These are phyloP conservation scores for Solanum medicagineum DNA, from an alignment of 257 asterid genomes.

Conservation along the genomic window DNA sequence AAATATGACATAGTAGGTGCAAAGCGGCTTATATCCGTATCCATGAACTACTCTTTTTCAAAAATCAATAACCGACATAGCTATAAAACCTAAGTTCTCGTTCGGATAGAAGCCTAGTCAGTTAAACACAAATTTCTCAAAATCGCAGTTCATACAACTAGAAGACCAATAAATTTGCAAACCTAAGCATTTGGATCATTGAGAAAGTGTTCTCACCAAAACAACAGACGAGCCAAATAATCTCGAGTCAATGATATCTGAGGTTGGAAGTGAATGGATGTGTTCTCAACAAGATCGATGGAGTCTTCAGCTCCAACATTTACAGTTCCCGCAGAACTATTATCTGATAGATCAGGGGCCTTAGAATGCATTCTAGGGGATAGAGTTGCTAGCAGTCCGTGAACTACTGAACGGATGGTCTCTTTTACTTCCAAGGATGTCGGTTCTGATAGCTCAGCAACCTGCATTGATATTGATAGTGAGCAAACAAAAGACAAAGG, in stretches of 20 bases:
- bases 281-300: constrained; percentile 74
- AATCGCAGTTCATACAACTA: neutral
- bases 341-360: constrained; percentile 44
- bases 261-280: constrained; percentile 81
- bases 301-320: constrained; percentile 43
- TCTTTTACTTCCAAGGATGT: constrained; percentile 63
- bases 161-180: neutral
- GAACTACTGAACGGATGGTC: constrained; percentile 71
- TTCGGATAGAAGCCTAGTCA: neutral
- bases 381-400: constrained; percentile 93
- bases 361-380: constrained; percentile 94
- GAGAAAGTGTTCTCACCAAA: constrained; percentile 41
- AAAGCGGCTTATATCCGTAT: neutral
- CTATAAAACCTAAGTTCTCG: neutral
- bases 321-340: constrained; percentile 24
- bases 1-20: neutral
- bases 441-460: constrained; percentile 90
- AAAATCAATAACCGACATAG: neutral
- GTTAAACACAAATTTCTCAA: neutral
- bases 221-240: constrained; percentile 81
- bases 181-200: neutral
- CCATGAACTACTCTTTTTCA: neutral
- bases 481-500: neutral
- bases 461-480: constrained; percentile 26
- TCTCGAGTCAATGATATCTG: constrained; percentile 76